phyloP scores from a whole-genome alignment of 1,284 basidiomycete species.

The Blastosporella zonata region DNA sequence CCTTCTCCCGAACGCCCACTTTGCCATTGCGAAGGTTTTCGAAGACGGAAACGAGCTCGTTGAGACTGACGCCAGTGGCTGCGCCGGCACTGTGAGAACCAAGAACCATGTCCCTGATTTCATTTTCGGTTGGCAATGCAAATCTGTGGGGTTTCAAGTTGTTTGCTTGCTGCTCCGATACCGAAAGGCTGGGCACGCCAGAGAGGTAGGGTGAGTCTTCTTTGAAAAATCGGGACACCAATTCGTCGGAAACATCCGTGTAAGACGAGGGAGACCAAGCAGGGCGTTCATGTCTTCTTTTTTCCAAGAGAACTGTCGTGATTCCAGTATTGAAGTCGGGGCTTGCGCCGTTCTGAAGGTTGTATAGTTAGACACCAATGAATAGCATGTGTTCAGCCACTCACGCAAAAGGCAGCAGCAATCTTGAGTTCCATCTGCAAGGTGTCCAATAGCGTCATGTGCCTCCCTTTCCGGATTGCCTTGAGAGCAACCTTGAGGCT shows the following conservation, averaged over 20 bases:
- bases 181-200: constrained; percentile 46
- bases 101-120: constrained; percentile 60
- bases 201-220: constrained; percentile 44
- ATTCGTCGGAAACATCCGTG: constrained; percentile 52
- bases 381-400: constrained; percentile 27
- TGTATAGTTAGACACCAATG: constrained; percentile 17
- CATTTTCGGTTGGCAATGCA: constrained; percentile 65
- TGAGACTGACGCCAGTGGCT: constrained; percentile 52
- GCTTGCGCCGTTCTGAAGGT: constrained; percentile 62
- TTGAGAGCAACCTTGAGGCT: constrained; percentile 84
- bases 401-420: constrained; percentile 77
- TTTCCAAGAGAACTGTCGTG: constrained; percentile 69
- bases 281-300: constrained; percentile 46
- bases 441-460: constrained; percentile 60
- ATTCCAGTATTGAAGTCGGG: constrained; percentile 85
- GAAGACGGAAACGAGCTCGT: constrained; percentile 62
- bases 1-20: constrained; percentile 70
- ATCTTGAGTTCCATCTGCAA: constrained; percentile 83
- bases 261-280: constrained; percentile 66
- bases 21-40: constrained; percentile 51
- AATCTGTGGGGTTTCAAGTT: constrained; percentile 48
- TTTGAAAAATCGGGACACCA: constrained; percentile 62
- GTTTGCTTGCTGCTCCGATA: constrained; percentile 34
- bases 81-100: constrained; percentile 57
- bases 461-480: constrained; percentile 71